Conservation (phyloP, 2,329 filamentous ascomycete species). For the Piedraia hortae region DNA sequence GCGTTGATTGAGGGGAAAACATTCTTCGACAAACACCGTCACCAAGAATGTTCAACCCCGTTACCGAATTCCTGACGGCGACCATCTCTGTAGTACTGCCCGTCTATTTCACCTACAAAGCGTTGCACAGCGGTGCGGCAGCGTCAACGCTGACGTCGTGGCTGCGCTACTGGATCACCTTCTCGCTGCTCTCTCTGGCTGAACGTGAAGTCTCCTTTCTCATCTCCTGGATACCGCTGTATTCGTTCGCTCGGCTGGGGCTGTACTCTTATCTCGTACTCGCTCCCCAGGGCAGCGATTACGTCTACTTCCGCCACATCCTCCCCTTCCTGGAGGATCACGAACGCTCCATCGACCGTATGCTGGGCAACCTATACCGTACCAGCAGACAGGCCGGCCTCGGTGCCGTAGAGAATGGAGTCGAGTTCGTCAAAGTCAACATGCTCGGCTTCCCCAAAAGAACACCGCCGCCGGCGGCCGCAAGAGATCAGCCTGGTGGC, state of each 20-base stretch:
- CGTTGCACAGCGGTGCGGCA: slow-evolving; percentile 73
- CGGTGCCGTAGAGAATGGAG: slow-evolving; percentile 21
- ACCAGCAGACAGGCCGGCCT: slow-evolving; percentile 50
- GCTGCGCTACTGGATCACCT: slow-evolving; percentile 97
- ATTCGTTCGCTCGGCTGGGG: slow-evolving; percentile 64
- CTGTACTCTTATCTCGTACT: slow-evolving; percentile 85
- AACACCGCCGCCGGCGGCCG: no score
- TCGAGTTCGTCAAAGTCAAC: slow-evolving; percentile 38
- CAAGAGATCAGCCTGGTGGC: no score
- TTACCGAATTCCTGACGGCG: slow-evolving; percentile 53
- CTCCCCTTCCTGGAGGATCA: slow-evolving; percentile 74
- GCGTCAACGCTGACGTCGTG: slow-evolving; percentile 80
- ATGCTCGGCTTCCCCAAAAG: no score
- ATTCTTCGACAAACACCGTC: no score
- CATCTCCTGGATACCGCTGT: slow-evolving; percentile 77
- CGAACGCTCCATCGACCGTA: slow-evolving; percentile 66
- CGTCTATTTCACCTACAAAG: slow-evolving; percentile 93
- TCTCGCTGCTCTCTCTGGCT: slow-evolving; percentile 51
- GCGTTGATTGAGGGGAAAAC: no score
- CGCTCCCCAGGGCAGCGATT: slow-evolving; percentile 78
- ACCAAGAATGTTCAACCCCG: slow-evolving; percentile 50
- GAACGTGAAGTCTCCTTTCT: slow-evolving; percentile 79
- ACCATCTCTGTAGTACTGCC: slow-evolving; percentile 81
- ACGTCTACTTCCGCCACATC: slow-evolving; percentile 61
- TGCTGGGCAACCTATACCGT: slow-evolving; percentile 61